phyloP scores from a whole-genome alignment of 345 rosid genomes.

The Clarkia xantiana region DNA sequence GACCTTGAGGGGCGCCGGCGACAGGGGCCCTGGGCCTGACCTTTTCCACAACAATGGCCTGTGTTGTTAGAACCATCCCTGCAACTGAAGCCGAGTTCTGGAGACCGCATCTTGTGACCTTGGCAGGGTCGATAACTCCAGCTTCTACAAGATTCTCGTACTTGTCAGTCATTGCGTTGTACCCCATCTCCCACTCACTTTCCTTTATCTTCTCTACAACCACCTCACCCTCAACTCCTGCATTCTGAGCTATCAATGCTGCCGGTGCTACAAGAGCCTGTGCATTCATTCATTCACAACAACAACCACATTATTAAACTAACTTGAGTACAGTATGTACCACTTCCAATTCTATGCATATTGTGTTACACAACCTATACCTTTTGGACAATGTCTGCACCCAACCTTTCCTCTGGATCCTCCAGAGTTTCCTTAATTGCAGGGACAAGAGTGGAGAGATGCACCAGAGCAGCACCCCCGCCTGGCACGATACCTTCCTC shows the following conservation, averaged over 20 bases:
- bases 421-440: conserved; percentile 64
- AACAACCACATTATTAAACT: too few species aligned
- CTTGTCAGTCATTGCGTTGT: conserved; percentile 83
- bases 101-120: conserved; percentile 84
- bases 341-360: too few species aligned
- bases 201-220: conserved; percentile 69
- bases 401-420: conserved; percentile 73
- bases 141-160: conserved; percentile 79
- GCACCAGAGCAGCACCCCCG: conserved; percentile 86
- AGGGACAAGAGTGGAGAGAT: conserved; percentile 54
- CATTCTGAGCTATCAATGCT: conserved; percentile 83
- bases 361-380: conserved; percentile 22
- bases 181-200: conserved; percentile 84
- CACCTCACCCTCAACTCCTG: conserved; percentile 92
- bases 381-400: conserved; percentile 96
- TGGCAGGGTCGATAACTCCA: conserved; percentile 91
- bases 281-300: too few species aligned
- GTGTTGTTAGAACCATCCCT: conserved; percentile 95
- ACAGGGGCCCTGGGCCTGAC: conserved; percentile 48
- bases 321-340: too few species aligned
- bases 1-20: conserved; percentile 50
- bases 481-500: conserved; percentile 99
- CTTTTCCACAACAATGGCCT: conserved; percentile 92
- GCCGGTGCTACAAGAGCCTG: conserved; percentile 94
- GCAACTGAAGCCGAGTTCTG: conserved; percentile 96